phyloP scores from a whole-genome alignment of 345 rosid genomes.

The Pugionium cornutum region DNA sequence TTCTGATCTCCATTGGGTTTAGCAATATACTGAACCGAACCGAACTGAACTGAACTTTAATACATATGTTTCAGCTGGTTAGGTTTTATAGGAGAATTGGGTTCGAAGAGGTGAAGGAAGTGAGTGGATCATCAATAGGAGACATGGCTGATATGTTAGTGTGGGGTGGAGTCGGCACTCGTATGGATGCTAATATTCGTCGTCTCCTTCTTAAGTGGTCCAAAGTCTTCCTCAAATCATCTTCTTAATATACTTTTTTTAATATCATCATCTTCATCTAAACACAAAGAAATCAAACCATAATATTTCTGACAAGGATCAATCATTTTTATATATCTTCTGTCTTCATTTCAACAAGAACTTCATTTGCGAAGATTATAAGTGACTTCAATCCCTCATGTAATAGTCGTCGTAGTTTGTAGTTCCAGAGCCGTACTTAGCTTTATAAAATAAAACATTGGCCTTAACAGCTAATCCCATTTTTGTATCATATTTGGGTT shows the following conservation, averaged over 20 bases:
- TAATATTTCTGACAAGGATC: background rate
- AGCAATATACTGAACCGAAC: slow-evolving; percentile 26
- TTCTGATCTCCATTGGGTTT: too few species aligned
- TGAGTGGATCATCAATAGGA: slow-evolving; percentile 73
- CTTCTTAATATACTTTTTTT: background rate
- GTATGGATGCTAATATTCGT: slow-evolving; percentile 80
- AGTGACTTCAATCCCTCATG: too few species aligned
- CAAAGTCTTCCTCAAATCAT: slow-evolving; percentile 37
- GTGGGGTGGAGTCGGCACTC: slow-evolving; percentile 94
- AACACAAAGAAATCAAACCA: background rate
- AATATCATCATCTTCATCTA: background rate
- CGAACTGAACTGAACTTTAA: background rate
- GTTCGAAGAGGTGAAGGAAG: slow-evolving; percentile 70
- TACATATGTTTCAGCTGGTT: slow-evolving; percentile 52
- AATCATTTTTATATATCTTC: background rate
- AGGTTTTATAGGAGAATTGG: slow-evolving; percentile 82
- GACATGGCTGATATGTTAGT: slow-evolving; percentile 80
- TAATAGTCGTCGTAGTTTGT: too few species aligned
- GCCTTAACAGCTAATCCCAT: too few species aligned
- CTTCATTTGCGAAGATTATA: too few species aligned
- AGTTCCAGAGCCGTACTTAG: too few species aligned
- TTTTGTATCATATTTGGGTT: too few species aligned
- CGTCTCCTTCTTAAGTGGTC: slow-evolving; percentile 81
- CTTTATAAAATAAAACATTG: too few species aligned
- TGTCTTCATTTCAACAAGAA: background rate